Base-by-base conservation (phyloP, 257 asterid genomes). In the Verbascum thapsus region DNA sequence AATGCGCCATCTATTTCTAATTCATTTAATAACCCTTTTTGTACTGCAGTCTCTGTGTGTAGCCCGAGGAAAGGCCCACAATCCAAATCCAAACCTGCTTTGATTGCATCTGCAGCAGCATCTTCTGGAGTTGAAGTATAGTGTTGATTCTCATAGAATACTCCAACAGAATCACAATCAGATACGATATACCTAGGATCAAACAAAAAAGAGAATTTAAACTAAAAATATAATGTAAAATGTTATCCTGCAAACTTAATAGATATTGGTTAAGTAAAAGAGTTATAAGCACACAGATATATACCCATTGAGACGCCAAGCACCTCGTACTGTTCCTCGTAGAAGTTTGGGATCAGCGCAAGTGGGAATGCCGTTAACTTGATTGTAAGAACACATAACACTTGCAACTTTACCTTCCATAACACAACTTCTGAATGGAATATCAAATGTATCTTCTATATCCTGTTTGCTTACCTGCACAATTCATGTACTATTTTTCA, bases 361-460 rank as follows among this genome's bases (percentile, higher is more conserved):
- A 18, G 94, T 77, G 0, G 97, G 95, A 15, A 85, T 11, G 56
- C 97, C 97, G 37, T 90, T 90, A 32, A 90, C 97, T 76, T 87
- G 95, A 74, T 90, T 90, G 82, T 87, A 90, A 35, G 97, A 90
- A 43, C 97, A 90, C 97, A 87, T 90, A 26, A 90, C 91, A 74
- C 97, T 90, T 12, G 95, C 96, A 7, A 85, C 97, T 15, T 90
- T 76, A 42, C 97, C 97, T 49, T 87, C 85, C 82, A 67, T 73
- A 1, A 90, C 94, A 72, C 97, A 90, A 13, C 88, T 80, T 76
- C 85, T 72, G 66, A 90, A 90, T 7, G 97, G 97, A 7, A 85
- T 68, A 26, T 83, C 84, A 58, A 83, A 90, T 18, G 97, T 90
- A 22, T 90, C 97, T 35, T 67, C 85, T 2, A 87, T 80, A 52